Conservation (phyloP, 1,284 basidiomycete species). For the Porogramme epimiltina region DNA sequence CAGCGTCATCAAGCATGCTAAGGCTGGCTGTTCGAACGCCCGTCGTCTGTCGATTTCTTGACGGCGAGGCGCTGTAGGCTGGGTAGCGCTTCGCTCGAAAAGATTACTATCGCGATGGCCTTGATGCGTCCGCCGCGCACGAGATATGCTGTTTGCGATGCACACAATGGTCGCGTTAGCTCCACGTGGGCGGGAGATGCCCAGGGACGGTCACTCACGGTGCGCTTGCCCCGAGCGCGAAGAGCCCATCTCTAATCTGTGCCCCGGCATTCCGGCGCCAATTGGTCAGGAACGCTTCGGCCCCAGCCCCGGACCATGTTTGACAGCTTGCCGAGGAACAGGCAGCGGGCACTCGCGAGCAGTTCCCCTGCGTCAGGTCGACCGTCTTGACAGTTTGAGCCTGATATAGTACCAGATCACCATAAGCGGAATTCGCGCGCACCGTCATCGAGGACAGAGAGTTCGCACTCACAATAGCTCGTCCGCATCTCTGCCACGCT, state of each 20-base stretch:
- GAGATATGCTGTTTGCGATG: too few relatives aligned
- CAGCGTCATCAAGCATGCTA: conserved; percentile 12
- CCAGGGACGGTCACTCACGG: too few relatives aligned
- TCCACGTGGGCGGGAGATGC: too few relatives aligned
- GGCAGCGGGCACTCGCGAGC: not conserved
- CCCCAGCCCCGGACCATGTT: conserved; percentile 11
- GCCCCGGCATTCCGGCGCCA: not conserved
- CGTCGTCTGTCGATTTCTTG: conserved; percentile 6
- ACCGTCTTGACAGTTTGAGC: conserved; percentile 6
- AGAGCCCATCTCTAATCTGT: too few relatives aligned
- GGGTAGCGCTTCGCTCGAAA: not conserved
- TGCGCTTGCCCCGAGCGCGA: too few relatives aligned
- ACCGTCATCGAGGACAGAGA: not conserved
- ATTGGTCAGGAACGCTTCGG: conserved; percentile 8
- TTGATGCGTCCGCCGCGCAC: not conserved
- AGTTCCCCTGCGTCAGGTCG: conserved; percentile 10
- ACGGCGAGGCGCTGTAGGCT: too few relatives aligned
- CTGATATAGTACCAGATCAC: conserved; percentile 10
- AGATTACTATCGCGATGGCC: not conserved
- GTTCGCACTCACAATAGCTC: not conserved
- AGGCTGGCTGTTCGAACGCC: conserved; percentile 3
- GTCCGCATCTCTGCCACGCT: too few relatives aligned
- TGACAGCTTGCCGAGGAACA: not conserved
- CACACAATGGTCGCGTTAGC: too few relatives aligned
- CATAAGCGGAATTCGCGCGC: not conserved